Conservation (phyloP, 148 eudicot genomes). For the Linanthus parryae region DNA sequence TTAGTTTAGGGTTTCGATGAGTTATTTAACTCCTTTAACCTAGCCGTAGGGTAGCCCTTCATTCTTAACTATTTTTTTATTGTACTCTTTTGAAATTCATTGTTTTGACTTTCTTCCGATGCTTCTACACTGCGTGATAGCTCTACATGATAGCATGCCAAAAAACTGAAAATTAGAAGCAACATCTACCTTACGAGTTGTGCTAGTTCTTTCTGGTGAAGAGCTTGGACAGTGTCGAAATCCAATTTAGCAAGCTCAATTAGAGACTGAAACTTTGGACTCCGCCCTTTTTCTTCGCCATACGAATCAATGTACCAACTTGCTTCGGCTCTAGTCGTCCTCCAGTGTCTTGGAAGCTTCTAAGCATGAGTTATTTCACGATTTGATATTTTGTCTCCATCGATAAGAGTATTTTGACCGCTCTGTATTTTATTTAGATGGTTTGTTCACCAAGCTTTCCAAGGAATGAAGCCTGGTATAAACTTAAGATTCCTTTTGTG, state of each 20-base stretch:
- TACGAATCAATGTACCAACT: constrained; percentile 19
- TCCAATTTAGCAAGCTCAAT: constrained; percentile 24
- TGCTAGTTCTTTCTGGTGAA: constrained; percentile 13
- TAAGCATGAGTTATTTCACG: constrained; percentile 9
- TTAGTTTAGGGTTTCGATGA: no score
- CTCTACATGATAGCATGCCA: no score
- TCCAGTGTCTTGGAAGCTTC: constrained; percentile 23
- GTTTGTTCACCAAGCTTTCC: constrained; percentile 12
- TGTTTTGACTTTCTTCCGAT: no score
- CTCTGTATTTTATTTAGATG: constrained; percentile 2
- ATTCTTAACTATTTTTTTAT: no score
- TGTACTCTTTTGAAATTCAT: no score
- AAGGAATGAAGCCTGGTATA: constrained; percentile 16
- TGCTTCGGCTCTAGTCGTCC: constrained; percentile 9
- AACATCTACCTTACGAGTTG: constrained; percentile 18
- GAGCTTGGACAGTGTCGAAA: constrained; percentile 16
- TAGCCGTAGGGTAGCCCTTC: no score
- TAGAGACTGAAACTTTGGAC: constrained; percentile 7
- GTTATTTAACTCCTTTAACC: no score
- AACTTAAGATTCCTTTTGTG: constrained; percentile 12
- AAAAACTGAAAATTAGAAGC: no score
- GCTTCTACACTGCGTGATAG: not conserved
- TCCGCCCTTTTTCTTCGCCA: not conserved
- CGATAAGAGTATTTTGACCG: not conserved
- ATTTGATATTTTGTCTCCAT: not conserved